Evolutionary conservation across 1,284 basidiomycete species (phyloP).

Genomic region (Lentinus polychrous): DNA sequence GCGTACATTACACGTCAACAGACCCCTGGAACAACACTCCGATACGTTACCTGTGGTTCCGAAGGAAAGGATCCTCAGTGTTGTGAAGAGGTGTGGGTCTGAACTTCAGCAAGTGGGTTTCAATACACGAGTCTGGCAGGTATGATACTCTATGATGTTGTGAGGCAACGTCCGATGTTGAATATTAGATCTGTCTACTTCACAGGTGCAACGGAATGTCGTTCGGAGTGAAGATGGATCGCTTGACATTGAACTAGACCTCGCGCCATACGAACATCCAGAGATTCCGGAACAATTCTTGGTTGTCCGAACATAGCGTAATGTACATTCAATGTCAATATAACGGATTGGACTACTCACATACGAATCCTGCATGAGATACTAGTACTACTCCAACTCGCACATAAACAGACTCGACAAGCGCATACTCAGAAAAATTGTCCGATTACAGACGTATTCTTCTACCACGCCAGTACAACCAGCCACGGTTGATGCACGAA

Average conservation of each 20-base stretch:
- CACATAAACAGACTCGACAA: too few species aligned
- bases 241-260: conserved; percentile 29
- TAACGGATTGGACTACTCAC: too few species aligned
- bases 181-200: background rate
- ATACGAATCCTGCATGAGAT: too few species aligned
- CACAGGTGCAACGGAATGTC: conserved; percentile 43
- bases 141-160: conserved; percentile 19
- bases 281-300: conserved; percentile 70
- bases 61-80: conserved; percentile 16
- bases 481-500: too few species aligned
- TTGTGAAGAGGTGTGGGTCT: conserved; percentile 24
- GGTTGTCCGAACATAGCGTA: conserved; percentile 46
- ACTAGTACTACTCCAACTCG: too few species aligned
- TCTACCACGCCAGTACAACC: too few species aligned
- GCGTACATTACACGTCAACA: conserved; percentile 47
- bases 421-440: too few species aligned
- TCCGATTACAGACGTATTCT: too few species aligned
- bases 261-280: conserved; percentile 51
- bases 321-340: too few species aligned
- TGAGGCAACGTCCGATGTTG: background rate
- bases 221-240: conserved; percentile 29
- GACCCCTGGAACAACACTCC: conserved; percentile 31
- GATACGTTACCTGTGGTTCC: conserved; percentile 18
- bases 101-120: conserved; percentile 30
- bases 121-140: conserved; percentile 41